Evolutionary conservation across 495 filamentous ascomycete species (phyloP).

Genomic region (Penicillium malachiteum): DNA sequence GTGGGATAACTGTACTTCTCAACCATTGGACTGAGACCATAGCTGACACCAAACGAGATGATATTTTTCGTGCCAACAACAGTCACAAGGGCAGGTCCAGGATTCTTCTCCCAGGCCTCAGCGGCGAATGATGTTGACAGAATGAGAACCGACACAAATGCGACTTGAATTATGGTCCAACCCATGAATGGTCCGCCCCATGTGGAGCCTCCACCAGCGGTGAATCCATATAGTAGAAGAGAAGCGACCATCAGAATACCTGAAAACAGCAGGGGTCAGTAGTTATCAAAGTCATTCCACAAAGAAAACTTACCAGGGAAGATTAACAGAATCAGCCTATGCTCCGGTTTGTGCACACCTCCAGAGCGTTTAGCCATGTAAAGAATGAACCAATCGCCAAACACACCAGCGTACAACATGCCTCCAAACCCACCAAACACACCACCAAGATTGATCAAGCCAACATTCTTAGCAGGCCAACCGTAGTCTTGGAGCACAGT

Average conservation of each 20-base stretch:
- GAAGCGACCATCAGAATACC: slow-evolving; percentile 25
- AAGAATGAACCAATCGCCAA: slow-evolving; percentile 34
- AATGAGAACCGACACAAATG: slow-evolving; percentile 39
- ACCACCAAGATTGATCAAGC: slow-evolving; percentile 36
- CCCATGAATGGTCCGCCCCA: slow-evolving; percentile 41
- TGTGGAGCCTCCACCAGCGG: slow-evolving; percentile 23
- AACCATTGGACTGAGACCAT: slow-evolving; percentile 34
- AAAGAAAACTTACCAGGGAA: slow-evolving; percentile 14
- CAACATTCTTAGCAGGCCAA: slow-evolving; percentile 31
- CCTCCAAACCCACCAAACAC: slow-evolving; percentile 36
- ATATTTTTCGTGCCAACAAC: slow-evolving; percentile 42
- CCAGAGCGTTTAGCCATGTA: slow-evolving; percentile 31
- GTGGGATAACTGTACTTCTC: slow-evolving; percentile 27
- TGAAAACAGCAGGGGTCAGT: too few species aligned
- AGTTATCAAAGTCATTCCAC: too few species aligned
- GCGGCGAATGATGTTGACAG: slow-evolving; percentile 35
- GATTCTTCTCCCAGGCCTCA: slow-evolving; percentile 40
- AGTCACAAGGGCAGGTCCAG: slow-evolving; percentile 38
- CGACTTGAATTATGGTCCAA: slow-evolving; percentile 36
- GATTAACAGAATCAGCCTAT: slow-evolving; percentile 35
- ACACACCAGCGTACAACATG: slow-evolving; percentile 36
- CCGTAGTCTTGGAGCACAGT: slow-evolving; percentile 33
- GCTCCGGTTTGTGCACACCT: slow-evolving; percentile 36
- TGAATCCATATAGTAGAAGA: slow-evolving; percentile 37
- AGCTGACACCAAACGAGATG: slow-evolving; percentile 35